These are phyloP conservation scores for Phytomonas francai DNA, from an alignment of 208 protist species.

Conservation along the genomic window DNA sequence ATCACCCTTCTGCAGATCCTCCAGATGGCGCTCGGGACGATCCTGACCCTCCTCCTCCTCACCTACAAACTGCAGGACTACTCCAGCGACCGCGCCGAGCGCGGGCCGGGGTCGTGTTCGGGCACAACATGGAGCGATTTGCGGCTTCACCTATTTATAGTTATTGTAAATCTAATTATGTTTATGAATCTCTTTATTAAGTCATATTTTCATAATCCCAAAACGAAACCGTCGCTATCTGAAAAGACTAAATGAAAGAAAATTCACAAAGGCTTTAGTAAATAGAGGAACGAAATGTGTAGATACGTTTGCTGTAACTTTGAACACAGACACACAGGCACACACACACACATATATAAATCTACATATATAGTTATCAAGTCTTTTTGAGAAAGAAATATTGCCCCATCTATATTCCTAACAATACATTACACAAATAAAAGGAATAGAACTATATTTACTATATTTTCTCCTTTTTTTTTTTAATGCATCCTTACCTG, in stretches of 20 bases:
- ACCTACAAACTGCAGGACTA: not conserved
- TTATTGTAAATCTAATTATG: constrained; percentile 2
- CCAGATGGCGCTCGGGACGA: constrained; percentile 77
- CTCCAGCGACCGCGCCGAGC: not conserved
- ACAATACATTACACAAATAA: not conserved
- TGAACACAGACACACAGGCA: not conserved
- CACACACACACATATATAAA: not conserved
- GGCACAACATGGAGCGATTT: constrained; percentile 45
- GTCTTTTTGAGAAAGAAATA: constrained; percentile 7
- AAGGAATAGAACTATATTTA: not conserved
- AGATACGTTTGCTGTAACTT: constrained; percentile 10
- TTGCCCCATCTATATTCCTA: not conserved
- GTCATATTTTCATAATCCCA: constrained; percentile 10
- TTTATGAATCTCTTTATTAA: constrained; percentile 12
- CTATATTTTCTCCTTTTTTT: not conserved
- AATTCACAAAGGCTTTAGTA: not conserved
- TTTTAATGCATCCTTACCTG: not conserved
- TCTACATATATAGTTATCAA: constrained; percentile 5
- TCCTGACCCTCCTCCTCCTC: not conserved
- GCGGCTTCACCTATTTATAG: constrained; percentile 77
- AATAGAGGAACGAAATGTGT: not conserved
- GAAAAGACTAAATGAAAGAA: constrained; percentile 7
- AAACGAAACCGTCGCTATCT: constrained; percentile 2
- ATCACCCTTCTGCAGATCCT: constrained; percentile 86
- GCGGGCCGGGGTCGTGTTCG: constrained; percentile 27